Percentiles rank a stretch among this genome's conserved stretches.
Evolutionary conservation across 228 moss, liverwort and hornwort genomes (phyloP).

Genomic region (Sphagnum fallax): DNA sequence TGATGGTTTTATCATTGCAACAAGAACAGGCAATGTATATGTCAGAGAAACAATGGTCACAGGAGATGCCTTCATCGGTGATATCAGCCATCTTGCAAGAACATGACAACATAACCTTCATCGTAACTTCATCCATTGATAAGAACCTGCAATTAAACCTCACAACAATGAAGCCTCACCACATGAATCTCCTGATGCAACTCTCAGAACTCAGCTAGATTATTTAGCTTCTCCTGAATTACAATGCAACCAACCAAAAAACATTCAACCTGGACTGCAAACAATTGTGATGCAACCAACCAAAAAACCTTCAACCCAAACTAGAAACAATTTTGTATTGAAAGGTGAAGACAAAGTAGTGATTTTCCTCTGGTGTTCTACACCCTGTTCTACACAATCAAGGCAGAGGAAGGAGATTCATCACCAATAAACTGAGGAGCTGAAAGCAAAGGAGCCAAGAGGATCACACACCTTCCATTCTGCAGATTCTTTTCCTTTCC

Average conservation of each 20-base stretch:
- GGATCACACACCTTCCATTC: slow-evolving; percentile 77
- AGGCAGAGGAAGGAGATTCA: too few relatives aligned
- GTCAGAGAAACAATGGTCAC: slow-evolving; percentile 29
- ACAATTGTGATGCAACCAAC: too few relatives aligned
- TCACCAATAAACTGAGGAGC: too few relatives aligned
- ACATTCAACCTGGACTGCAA: neutral
- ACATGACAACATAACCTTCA: slow-evolving; percentile 83
- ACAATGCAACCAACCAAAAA: neutral
- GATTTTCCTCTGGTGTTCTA: too few relatives aligned
- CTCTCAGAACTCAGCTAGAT: neutral
- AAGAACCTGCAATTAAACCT: slow-evolving; percentile 56
- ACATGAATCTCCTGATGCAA: neutral
- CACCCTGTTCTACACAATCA: too few relatives aligned
- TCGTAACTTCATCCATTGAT: slow-evolving; percentile 96
- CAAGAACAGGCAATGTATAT: neutral
- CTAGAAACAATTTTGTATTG: too few relatives aligned
- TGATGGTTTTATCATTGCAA: slow-evolving; percentile 1
- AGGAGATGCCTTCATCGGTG: slow-evolving; percentile 97
- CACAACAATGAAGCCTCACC: too few relatives aligned
- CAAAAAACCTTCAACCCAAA: too few relatives aligned
- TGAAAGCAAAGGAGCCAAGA: too few relatives aligned
- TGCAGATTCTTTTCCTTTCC: slow-evolving; percentile 63
- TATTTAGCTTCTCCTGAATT: neutral
- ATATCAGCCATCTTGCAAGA: slow-evolving; percentile 99
- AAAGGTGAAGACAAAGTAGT: too few relatives aligned